These are phyloP conservation scores for Oryza glaberrima DNA, from an alignment of 176 grass and related monocot species.

Conservation along the genomic window DNA sequence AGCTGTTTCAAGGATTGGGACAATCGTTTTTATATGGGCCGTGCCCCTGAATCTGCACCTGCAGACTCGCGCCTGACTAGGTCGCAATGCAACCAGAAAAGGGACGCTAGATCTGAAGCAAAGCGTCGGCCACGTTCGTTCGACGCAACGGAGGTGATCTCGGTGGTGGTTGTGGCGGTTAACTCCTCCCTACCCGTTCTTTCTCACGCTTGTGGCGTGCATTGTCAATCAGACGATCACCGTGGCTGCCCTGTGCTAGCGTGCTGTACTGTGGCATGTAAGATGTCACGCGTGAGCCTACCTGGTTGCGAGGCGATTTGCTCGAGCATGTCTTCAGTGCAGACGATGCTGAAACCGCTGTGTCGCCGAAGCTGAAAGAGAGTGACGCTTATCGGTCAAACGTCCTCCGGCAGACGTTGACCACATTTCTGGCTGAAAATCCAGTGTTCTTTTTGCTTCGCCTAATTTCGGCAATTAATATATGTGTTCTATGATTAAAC, in stretches of 20 bases:
- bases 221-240: background rate
- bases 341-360: slow-evolving; percentile 2
- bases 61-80: background rate
- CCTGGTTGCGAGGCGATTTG: slow-evolving; percentile 23
- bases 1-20: background rate
- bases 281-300: slow-evolving; percentile 1
- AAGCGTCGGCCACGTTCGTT: background rate
- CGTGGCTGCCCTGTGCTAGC: background rate
- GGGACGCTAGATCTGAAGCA: background rate
- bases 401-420: background rate
- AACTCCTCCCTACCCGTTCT: slow-evolving; percentile 38
- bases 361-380: slow-evolving; percentile 19
- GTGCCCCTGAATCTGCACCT: background rate
- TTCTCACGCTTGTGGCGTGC: slow-evolving; percentile 55
- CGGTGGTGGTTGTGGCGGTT: slow-evolving; percentile 23
- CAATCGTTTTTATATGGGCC: too few relatives aligned
- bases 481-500: background rate
- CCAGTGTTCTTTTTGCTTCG: slow-evolving; percentile 20
- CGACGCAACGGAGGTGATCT: slow-evolving; percentile 7
- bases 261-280: background rate
- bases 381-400: background rate
- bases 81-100: slow-evolving; percentile 2
- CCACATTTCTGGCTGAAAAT: background rate
- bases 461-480: background rate
- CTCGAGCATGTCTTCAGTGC: slow-evolving; percentile 21